Conservation (phyloP, 371 early-diverging fungal species). For the Circinella umbellata region DNA sequence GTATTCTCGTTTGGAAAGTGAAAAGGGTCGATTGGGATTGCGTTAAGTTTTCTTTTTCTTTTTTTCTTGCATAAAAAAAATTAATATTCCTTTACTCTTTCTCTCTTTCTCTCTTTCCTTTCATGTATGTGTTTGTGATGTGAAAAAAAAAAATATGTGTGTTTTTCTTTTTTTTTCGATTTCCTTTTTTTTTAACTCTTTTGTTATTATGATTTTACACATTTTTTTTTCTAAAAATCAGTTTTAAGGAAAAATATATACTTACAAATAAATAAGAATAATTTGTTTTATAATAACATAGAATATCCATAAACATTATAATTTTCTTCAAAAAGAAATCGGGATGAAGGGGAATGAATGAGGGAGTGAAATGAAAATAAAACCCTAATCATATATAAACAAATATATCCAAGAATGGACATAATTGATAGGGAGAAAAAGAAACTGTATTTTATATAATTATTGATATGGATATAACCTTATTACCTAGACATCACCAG, state of each 20-base stretch:
- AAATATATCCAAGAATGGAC: no score
- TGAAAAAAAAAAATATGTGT: not conserved
- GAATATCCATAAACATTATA: no score
- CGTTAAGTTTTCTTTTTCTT: conserved; percentile 16
- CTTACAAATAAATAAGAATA: not conserved
- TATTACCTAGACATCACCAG: no score
- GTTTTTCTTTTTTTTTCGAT: not conserved
- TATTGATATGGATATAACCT: no score
- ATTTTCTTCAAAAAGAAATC: no score
- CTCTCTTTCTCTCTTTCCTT: not conserved
- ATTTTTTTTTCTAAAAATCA: no score
- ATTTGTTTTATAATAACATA: not conserved
- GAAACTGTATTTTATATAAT: no score
- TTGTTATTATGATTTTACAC: no score
- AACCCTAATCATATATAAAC: no score
- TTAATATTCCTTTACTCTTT: conserved; percentile 6
- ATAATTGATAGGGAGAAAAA: no score
- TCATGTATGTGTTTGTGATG: conserved; percentile 1
- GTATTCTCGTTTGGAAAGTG: conserved; percentile 78
- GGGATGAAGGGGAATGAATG: no score
- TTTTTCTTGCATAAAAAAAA: not conserved
- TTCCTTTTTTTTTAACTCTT: not conserved
- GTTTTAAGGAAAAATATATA: not conserved
- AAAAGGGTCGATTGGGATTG: conserved; percentile 61
- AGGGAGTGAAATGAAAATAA: no score